Percentiles rank a stretch among this genome's conserved stretches.
phyloP scores from a whole-genome alignment of 2,329 filamentous ascomycete species.

The Fusarium sp. region DNA sequence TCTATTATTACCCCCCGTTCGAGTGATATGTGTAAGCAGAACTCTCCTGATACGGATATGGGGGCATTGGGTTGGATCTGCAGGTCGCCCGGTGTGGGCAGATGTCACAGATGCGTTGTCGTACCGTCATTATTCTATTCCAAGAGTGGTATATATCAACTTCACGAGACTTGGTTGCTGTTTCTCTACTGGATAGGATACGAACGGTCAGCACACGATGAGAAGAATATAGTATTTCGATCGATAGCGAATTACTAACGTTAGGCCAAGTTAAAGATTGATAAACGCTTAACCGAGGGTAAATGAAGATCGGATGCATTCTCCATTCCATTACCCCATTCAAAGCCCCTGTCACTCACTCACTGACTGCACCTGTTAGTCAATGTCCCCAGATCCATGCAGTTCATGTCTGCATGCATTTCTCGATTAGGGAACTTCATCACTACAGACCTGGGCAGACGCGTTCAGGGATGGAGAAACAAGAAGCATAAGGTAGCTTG shows the following conservation, averaged over 20 bases:
- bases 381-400: constrained; percentile 18
- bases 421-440: constrained; percentile 28
- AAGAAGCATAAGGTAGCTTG: background rate
- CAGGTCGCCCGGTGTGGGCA: constrained; percentile 31
- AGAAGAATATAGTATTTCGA: background rate
- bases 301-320: background rate
- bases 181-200: background rate
- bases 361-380: background rate
- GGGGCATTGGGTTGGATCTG: constrained; percentile 17
- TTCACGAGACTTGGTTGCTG: background rate
- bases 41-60: constrained; percentile 28
- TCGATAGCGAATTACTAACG: background rate
- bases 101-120: constrained; percentile 23
- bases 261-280: background rate
- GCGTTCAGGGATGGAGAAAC: constrained; percentile 7
- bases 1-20: background rate
- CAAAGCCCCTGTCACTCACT: background rate
- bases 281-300: constrained; percentile 1
- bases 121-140: constrained; percentile 7
- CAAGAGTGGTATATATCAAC: constrained; percentile 3
- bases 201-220: background rate
- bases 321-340: too few relatives aligned
- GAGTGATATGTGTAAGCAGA: constrained; percentile 11
- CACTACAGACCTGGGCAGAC: background rate
- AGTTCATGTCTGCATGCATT: constrained; percentile 29